Conservation (phyloP, 345 rosid species). For the Camelina laxa region DNA sequence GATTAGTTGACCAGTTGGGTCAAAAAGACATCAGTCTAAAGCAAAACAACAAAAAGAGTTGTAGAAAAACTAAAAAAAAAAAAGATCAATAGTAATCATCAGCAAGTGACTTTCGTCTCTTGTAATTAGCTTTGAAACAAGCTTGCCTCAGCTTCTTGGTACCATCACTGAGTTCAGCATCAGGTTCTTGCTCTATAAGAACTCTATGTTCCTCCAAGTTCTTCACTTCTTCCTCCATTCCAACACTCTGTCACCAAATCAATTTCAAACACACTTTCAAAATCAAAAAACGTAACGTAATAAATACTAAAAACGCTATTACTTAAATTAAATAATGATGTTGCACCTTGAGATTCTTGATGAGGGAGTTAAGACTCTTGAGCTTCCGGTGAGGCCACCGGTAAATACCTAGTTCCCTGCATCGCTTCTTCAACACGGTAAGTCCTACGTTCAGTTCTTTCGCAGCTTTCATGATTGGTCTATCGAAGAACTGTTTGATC, state of each 20-base stretch:
- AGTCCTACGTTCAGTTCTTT: conserved; percentile 72
- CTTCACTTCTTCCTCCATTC: conserved; percentile 49
- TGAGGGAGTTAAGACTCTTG: conserved; percentile 71
- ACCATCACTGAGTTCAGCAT: conserved; percentile 52
- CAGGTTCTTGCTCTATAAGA: conserved; percentile 52
- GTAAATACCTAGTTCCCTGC: conserved; percentile 72
- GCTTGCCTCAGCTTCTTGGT: conserved; percentile 67
- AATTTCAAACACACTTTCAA: neutral
- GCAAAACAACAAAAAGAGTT: neutral
- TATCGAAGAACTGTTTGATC: conserved; percentile 58
- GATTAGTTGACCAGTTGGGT: conserved; percentile 26
- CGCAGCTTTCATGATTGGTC: conserved; percentile 70
- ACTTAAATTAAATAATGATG: neutral
- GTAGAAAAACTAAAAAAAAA: neutral
- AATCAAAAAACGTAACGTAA: neutral
- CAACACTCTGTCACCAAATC: conserved; percentile 49
- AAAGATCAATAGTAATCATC: conserved; percentile 6
- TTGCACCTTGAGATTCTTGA: conserved; percentile 65
- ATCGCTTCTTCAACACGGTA: conserved; percentile 73
- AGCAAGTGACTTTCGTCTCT: conserved; percentile 50
- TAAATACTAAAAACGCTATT: neutral
- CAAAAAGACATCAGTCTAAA: neutral
- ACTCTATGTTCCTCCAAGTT: conserved; percentile 56
- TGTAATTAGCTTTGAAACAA: conserved; percentile 70
- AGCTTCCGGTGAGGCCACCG: conserved; percentile 87